Evolutionary conservation across 2,329 filamentous ascomycete species (phyloP).

Genomic region (Tolypocladium tundrense): DNA sequence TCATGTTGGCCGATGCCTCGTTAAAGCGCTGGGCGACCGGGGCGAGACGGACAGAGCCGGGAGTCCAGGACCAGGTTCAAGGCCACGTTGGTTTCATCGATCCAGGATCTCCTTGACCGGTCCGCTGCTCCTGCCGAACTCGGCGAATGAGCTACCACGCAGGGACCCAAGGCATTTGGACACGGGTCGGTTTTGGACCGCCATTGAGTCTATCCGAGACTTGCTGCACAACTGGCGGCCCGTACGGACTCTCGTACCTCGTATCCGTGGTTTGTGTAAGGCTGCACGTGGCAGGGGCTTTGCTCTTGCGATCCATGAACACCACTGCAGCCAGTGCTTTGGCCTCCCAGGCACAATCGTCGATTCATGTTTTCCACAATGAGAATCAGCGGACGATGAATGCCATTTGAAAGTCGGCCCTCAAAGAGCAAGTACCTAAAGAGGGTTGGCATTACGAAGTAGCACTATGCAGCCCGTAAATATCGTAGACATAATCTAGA

Average conservation of each 20-base stretch:
- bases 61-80: background rate
- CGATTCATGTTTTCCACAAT: background rate
- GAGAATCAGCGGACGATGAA: background rate
- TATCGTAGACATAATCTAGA: background rate
- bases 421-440: too few relatives aligned
- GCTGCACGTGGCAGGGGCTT: background rate
- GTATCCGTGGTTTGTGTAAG: background rate
- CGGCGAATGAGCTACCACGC: background rate
- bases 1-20: background rate
- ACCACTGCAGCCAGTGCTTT: background rate
- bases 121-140: background rate
- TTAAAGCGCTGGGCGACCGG: background rate
- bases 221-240: background rate
- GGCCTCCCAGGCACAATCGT: background rate
- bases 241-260: background rate
- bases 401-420: background rate
- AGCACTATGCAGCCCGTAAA: too few relatives aligned
- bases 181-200: background rate
- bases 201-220: background rate
- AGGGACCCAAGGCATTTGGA: conserved; percentile 9
- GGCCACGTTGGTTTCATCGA: background rate
- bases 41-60: background rate
- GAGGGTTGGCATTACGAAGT: too few relatives aligned
- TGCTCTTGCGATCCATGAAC: background rate
- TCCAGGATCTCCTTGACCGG: conserved; percentile 3